Conservation (phyloP, 257 asterid species). For the Gentiana straminea region DNA sequence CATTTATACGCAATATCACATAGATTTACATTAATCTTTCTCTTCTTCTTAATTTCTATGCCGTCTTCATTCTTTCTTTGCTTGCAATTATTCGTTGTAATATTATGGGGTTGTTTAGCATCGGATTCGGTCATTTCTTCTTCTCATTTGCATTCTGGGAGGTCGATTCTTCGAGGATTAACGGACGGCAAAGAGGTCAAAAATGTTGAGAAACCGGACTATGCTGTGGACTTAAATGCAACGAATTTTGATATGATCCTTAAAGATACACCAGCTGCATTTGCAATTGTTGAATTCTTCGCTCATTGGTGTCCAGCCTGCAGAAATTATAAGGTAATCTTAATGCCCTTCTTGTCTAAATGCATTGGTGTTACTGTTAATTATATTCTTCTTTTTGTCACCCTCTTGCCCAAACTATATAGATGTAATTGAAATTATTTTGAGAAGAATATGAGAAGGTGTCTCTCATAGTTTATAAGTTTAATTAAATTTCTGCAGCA, state of each 20-base stretch:
- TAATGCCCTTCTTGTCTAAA: too few species aligned
- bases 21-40: neutral
- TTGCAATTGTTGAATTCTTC: slow-evolving; percentile 74
- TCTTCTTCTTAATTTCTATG: slow-evolving; percentile 6
- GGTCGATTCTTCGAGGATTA: slow-evolving; percentile 56
- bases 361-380: neutral
- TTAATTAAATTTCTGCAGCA: slow-evolving; percentile 43
- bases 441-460: too few species aligned
- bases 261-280: slow-evolving; percentile 56
- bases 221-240: slow-evolving; percentile 62
- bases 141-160: slow-evolving; percentile 27
- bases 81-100: slow-evolving; percentile 16
- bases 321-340: too few species aligned
- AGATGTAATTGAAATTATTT: too few species aligned
- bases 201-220: slow-evolving; percentile 27
- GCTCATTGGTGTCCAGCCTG: slow-evolving; percentile 53
- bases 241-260: slow-evolving; percentile 61
- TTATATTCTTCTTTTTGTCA: slow-evolving; percentile 1
- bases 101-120: slow-evolving; percentile 18
- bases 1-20: neutral
- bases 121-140: slow-evolving; percentile 18
- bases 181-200: slow-evolving; percentile 10
- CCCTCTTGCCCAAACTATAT: neutral
- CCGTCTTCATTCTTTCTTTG: slow-evolving; percentile 14
- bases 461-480: neutral